A percentile compares a stretch with the other conserved stretches of the same genome.
phyloP scores from a whole-genome alignment of 139 green algal genomes.

The Zygnema cylindricum region DNA sequence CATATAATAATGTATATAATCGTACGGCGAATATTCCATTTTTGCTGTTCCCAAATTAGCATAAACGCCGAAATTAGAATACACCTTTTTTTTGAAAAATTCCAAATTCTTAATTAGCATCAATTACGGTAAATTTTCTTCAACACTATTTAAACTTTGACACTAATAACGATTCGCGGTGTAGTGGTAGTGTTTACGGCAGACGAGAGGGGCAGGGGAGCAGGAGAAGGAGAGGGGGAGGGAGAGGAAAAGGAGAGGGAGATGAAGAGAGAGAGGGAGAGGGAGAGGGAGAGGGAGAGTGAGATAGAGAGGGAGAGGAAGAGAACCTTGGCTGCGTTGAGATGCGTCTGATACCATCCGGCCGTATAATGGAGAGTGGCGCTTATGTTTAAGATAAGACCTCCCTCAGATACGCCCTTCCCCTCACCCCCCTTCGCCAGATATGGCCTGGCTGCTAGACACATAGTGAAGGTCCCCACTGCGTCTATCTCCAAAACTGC shows the following conservation, averaged over 20 bases:
- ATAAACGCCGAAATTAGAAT: no score
- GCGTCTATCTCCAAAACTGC: constrained; percentile 94
- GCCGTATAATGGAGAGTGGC: constrained; percentile 95
- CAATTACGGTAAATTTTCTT: no score
- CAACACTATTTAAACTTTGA: no score
- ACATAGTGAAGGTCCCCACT: background rate
- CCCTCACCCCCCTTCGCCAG: background rate
- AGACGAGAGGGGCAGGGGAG: no score
- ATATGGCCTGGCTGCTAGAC: background rate
- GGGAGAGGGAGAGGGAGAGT: background rate
- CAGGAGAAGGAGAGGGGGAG: background rate
- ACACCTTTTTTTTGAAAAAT: no score
- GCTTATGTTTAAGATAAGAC: constrained; percentile 91
- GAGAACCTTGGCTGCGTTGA: background rate
- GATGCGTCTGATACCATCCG: constrained; percentile 76
- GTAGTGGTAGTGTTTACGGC: no score
- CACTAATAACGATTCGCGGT: no score
- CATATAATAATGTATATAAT: no score
- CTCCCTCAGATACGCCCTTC: constrained; percentile 21
- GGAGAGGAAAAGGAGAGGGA: background rate
- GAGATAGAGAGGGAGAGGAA: background rate
- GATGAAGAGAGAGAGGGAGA: background rate
- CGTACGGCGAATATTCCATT: no score
- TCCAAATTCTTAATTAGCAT: no score
- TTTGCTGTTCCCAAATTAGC: no score